Conservation (phyloP, 2,329 filamentous ascomycete species). For the Fusarium setosum region DNA sequence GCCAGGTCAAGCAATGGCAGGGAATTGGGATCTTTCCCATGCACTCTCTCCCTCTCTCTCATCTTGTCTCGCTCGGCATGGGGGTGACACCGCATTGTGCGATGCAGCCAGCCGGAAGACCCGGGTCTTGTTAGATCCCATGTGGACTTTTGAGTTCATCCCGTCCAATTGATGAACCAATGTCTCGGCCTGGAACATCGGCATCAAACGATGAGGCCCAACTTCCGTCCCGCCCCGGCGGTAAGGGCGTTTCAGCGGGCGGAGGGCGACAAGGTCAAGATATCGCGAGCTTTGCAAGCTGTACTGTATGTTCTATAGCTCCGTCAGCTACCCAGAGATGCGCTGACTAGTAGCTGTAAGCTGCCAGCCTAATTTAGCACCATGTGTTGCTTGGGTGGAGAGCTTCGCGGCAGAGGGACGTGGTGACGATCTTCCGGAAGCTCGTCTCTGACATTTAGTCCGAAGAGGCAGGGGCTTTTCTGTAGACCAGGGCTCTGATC, state of each 20-base stretch:
- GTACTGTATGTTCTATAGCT: too few species aligned
- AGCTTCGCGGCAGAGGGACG: background rate
- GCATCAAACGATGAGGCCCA: constrained; percentile 5
- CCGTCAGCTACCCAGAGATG: background rate
- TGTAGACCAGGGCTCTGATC: constrained; percentile 6
- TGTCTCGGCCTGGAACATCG: background rate
- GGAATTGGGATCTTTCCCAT: constrained; percentile 9
- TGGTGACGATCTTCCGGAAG: constrained; percentile 1
- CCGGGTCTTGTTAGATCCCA: constrained; percentile 11
- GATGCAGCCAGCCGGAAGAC: constrained; percentile 16
- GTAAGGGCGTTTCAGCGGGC: constrained; percentile 10
- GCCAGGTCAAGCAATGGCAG: background rate
- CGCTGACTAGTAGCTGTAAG: background rate
- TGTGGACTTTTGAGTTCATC: constrained; percentile 28
- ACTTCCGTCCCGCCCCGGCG: background rate
- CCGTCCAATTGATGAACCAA: constrained; percentile 3
- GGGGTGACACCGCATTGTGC: constrained; percentile 3
- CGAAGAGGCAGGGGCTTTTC: constrained; percentile 1
- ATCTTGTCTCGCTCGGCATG: background rate
- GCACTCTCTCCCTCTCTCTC: background rate
- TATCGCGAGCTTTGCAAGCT: background rate
- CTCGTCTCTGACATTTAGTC: background rate
- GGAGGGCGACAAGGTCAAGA: constrained; percentile 2
- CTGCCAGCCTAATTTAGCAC: constrained; percentile 4
- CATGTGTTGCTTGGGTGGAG: background rate